Evolutionary conservation across 192 early-diverging fungal genomes (phyloP).

Genomic region (Geranomyces variabilis): DNA sequence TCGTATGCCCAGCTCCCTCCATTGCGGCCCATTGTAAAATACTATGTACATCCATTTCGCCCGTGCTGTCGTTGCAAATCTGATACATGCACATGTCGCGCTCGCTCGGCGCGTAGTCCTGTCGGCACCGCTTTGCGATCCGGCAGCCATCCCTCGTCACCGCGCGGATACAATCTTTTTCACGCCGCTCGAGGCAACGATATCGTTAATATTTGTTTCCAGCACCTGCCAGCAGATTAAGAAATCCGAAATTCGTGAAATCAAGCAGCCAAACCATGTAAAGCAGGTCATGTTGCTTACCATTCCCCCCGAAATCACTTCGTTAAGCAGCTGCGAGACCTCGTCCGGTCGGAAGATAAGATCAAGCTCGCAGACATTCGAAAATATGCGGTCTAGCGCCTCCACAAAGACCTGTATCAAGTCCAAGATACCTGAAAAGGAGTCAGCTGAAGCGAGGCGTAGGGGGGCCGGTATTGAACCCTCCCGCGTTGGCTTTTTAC

Average conservation of each 20-base stretch:
- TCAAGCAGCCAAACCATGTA: too few relatives aligned
- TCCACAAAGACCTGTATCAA: slow-evolving; percentile 97
- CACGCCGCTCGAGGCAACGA: slow-evolving; percentile 73
- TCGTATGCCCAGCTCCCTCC: too few relatives aligned
- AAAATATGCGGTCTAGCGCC: slow-evolving; percentile 85
- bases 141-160: neutral
- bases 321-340: slow-evolving; percentile 79
- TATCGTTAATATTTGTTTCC: slow-evolving; percentile 78
- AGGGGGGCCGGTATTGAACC: neutral
- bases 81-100: too few relatives aligned
- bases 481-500: neutral
- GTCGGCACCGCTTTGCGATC: too few relatives aligned
- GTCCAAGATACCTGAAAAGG: slow-evolving; percentile 72
- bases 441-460: neutral
- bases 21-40: too few relatives aligned
- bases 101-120: too few relatives aligned
- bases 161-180: slow-evolving; percentile 47
- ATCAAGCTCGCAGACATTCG: slow-evolving; percentile 96
- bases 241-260: neutral
- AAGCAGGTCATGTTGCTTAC: slow-evolving; percentile 57
- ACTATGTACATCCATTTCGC: too few relatives aligned
- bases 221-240: slow-evolving; percentile 55
- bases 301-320: slow-evolving; percentile 90
- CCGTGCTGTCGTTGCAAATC: too few relatives aligned
- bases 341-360: slow-evolving; percentile 94